Percentiles rank a stretch among this genome's conserved stretches.
phyloP scores from a whole-genome alignment of 2,329 filamentous ascomycete species.

The Penicillium sp. region DNA sequence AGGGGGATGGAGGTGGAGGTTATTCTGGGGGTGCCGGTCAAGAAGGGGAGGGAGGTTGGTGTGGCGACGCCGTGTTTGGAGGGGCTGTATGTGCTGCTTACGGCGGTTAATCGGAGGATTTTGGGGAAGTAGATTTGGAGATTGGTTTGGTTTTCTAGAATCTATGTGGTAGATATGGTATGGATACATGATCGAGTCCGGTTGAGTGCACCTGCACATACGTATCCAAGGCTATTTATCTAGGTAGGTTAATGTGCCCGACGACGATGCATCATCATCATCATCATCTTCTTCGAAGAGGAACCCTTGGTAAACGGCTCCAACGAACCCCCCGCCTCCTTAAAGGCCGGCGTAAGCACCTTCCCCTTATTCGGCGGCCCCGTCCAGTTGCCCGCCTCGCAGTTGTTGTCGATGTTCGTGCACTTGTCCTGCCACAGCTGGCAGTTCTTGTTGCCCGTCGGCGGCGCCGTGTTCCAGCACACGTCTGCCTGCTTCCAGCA shows the following conservation, averaged over 20 bases:
- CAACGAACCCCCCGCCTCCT: slow-evolving; percentile 1
- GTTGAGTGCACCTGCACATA: no score
- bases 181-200: no score
- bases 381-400: slow-evolving; percentile 46
- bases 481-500: slow-evolving; percentile 64
- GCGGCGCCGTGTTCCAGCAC: slow-evolving; percentile 66
- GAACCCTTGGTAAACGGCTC: slow-evolving; percentile 3
- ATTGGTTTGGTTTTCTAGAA: no score
- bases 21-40: slow-evolving; percentile 50
- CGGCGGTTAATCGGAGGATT: slow-evolving; percentile 31
- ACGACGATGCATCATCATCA: background rate
- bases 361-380: slow-evolving; percentile 52
- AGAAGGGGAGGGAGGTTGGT: slow-evolving; percentile 45
- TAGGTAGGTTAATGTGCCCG: background rate
- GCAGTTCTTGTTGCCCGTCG: slow-evolving; percentile 66
- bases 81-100: slow-evolving; percentile 42
- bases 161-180: no score
- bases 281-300: background rate
- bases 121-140: no score
- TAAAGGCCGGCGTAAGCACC: slow-evolving; percentile 38
- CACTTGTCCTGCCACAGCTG: slow-evolving; percentile 68
- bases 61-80: slow-evolving; percentile 48
- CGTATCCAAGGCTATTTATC: no score
- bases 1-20: slow-evolving; percentile 54
- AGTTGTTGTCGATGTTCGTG: slow-evolving; percentile 47